phyloP scores from a whole-genome alignment of 1,139 yeast genomes.

The Tardiomyces digboiensis region DNA sequence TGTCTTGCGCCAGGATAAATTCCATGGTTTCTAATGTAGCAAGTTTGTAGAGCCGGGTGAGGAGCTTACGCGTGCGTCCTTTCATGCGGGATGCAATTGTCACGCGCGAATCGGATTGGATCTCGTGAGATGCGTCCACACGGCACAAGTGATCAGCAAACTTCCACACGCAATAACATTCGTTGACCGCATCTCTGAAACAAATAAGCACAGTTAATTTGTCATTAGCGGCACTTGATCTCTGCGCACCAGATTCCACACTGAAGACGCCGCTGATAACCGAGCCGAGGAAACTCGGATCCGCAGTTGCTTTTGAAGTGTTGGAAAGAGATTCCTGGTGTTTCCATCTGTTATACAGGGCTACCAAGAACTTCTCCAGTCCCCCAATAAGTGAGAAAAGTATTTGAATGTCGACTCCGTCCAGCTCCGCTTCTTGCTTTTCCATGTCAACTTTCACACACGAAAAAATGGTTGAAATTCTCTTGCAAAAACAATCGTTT shows the following conservation, averaged over 20 bases:
- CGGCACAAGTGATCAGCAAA: conserved; percentile 26
- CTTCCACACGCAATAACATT: conserved; percentile 58
- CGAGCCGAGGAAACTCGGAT: conserved; percentile 56
- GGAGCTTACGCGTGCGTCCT: conserved; percentile 56
- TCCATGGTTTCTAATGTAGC: conserved; percentile 74
- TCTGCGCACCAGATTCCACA: conserved; percentile 57
- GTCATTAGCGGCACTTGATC: conserved; percentile 38
- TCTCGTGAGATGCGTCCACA: conserved; percentile 39
- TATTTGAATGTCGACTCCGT: background rate
- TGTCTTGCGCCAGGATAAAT: conserved; percentile 9
- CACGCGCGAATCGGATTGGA: conserved; percentile 35
- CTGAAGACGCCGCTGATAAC: conserved; percentile 85
- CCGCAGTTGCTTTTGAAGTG: conserved; percentile 10
- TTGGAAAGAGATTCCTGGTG: background rate
- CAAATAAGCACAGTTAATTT: conserved; percentile 45
- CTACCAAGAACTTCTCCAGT: background rate
- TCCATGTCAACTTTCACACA: background rate
- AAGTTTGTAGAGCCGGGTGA: conserved; percentile 58
- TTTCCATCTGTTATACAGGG: background rate
- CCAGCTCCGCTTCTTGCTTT: background rate
- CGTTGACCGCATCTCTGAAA: conserved; percentile 48
- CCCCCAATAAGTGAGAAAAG: background rate
- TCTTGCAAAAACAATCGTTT: background rate
- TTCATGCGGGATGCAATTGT: conserved; percentile 59
- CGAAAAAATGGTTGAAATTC: background rate